A percentile compares a stretch with the other conserved stretches of the same genome.
These are phyloP conservation scores for Articulospora tetracladia DNA, from an alignment of 495 filamentous ascomycete genomes.

Conservation along the genomic window DNA sequence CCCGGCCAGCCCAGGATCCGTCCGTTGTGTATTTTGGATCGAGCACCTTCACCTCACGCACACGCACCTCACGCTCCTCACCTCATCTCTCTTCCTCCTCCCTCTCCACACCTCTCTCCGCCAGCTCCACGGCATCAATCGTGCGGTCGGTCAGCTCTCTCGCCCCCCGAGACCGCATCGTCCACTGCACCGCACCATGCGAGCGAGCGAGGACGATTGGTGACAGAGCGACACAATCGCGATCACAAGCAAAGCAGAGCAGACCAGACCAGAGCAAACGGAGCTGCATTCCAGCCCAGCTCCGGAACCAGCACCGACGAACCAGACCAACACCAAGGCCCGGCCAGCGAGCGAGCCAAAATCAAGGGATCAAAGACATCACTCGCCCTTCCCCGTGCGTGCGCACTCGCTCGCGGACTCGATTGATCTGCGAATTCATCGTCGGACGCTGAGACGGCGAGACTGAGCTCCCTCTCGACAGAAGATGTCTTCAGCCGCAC, in stretches of 20 bases:
- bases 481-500: constrained; percentile 51
- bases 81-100: neutral
- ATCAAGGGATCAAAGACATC: constrained; percentile 8
- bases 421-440: too few relatives aligned
- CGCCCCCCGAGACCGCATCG: neutral
- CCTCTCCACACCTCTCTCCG: neutral
- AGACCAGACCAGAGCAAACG: neutral
- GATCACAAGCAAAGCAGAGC: constrained; percentile 20
- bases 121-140: neutral
- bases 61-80: neutral
- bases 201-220: constrained; percentile 23
- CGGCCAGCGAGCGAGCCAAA: neutral
- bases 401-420: too few relatives aligned
- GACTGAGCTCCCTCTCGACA: too few relatives aligned
- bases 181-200: constrained; percentile 23
- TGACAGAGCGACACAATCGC: constrained; percentile 26
- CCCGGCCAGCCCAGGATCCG: neutral
- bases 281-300: neutral
- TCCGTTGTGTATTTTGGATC: neutral
- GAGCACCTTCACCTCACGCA: neutral
- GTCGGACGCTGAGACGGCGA: too few relatives aligned
- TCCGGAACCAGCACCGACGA: too few relatives aligned
- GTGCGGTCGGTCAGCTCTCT: neutral
- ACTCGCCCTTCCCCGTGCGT: constrained; percentile 5
- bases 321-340: neutral